phyloP scores from a whole-genome alignment of 2,329 filamentous ascomycete species.

The Aspergillus jensenii region DNA sequence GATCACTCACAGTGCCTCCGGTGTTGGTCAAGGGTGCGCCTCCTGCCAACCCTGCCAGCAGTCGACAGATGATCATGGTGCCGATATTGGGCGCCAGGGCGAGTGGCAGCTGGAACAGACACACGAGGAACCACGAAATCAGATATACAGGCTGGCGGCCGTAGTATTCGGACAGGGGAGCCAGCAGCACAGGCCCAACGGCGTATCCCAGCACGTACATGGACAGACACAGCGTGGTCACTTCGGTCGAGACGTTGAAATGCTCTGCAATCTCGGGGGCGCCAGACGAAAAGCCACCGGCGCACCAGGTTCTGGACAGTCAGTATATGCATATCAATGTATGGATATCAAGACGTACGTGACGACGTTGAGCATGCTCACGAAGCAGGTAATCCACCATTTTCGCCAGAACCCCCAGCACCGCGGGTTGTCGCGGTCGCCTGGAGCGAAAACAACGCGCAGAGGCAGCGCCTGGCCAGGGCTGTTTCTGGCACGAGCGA shows the following conservation, averaged over 20 bases:
- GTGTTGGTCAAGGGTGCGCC: conserved; percentile 36
- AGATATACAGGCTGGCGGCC: conserved; percentile 37
- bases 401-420: conserved; percentile 40
- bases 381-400: conserved; percentile 45
- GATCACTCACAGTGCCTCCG: conserved; percentile 30
- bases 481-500: conserved; percentile 22
- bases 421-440: conserved; percentile 38
- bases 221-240: conserved; percentile 34
- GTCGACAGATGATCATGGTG: conserved; percentile 30
- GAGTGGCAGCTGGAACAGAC: conserved; percentile 30
- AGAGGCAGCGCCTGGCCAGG: conserved; percentile 26
- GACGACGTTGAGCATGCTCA: conserved; percentile 35
- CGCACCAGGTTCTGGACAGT: conserved; percentile 23
- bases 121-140: conserved; percentile 30
- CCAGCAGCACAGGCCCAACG: conserved; percentile 30
- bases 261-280: conserved; percentile 24
- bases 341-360: conserved; percentile 18
- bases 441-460: conserved; percentile 18
- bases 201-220: conserved; percentile 31
- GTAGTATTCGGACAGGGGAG: conserved; percentile 37
- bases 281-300: conserved; percentile 29
- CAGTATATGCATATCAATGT: no score
- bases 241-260: conserved; percentile 30
- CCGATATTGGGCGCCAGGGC: conserved; percentile 29
- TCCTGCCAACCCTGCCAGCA: conserved; percentile 30